A percentile compares a stretch with the other conserved stretches of the same genome.
Conservation (phyloP, 2,329 filamentous ascomycete genomes). For the Colletotrichum sp. region DNA sequence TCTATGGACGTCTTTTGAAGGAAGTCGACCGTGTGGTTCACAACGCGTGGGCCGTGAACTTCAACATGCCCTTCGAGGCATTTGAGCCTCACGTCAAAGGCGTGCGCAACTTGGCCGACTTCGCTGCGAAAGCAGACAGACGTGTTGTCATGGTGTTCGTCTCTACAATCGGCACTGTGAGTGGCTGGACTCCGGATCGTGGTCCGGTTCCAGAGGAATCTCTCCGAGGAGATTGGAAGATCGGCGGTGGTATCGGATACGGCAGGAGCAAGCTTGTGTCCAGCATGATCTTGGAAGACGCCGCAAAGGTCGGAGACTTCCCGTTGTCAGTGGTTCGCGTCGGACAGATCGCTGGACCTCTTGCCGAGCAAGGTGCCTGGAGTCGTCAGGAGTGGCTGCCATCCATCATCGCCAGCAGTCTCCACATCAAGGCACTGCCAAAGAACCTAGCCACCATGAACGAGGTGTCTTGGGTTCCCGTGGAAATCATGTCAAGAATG, state of each 20-base stretch:
- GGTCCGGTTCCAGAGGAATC: constrained; percentile 5
- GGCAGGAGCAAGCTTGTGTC: constrained; percentile 20
- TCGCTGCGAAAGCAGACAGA: constrained; percentile 10
- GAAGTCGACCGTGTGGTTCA: constrained; percentile 54
- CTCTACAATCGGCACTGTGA: constrained; percentile 19
- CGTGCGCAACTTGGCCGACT: constrained; percentile 50
- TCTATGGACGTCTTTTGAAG: constrained; percentile 30
- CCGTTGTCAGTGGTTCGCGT: constrained; percentile 7
- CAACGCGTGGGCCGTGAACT: constrained; percentile 57
- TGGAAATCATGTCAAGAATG: constrained; percentile 50
- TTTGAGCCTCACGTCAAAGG: constrained; percentile 57
- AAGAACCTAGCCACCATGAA: constrained; percentile 44
- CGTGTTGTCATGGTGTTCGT: constrained; percentile 12
- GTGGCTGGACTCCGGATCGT: background rate
- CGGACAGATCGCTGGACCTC: constrained; percentile 20
- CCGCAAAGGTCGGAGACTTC: constrained; percentile 12
- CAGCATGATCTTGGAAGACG: constrained; percentile 11
- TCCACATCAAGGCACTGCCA: constrained; percentile 53
- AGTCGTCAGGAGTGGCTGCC: constrained; percentile 22
- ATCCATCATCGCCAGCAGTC: constrained; percentile 43
- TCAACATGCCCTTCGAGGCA: constrained; percentile 51
- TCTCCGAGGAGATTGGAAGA: background rate
- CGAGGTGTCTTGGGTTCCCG: constrained; percentile 59
- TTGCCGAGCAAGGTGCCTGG: constrained; percentile 2
- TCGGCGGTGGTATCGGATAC: background rate